These are phyloP conservation scores for Aristolochia contorta DNA, from an alignment of 164 flowering plant species.

Conservation along the genomic window DNA sequence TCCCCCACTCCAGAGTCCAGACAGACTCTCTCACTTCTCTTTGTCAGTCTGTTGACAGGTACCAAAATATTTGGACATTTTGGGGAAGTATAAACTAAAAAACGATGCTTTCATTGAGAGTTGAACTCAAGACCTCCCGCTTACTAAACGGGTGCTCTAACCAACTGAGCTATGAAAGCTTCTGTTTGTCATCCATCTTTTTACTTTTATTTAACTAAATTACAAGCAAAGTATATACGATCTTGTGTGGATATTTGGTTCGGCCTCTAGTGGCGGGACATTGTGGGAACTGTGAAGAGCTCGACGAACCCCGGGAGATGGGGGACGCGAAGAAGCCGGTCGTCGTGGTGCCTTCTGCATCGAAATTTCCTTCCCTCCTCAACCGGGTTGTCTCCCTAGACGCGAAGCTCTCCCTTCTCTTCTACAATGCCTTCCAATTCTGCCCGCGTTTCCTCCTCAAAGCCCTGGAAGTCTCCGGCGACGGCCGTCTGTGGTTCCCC, in stretches of 20 bases:
- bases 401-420: slow-evolving; percentile 37
- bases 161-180: slow-evolving; percentile 64
- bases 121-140: slow-evolving; percentile 94
- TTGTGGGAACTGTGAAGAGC: neutral
- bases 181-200: too few relatives aligned
- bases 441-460: slow-evolving; percentile 42
- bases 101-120: slow-evolving; percentile 2
- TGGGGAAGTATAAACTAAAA: too few relatives aligned
- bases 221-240: too few relatives aligned
- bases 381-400: slow-evolving; percentile 34
- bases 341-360: neutral
- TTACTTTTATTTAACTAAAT: too few relatives aligned
- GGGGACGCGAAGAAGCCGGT: neutral
- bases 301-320: neutral
- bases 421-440: slow-evolving; percentile 40
- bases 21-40: too few relatives aligned
- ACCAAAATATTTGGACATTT: too few relatives aligned
- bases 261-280: too few relatives aligned
- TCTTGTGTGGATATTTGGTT: too few relatives aligned
- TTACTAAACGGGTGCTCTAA: slow-evolving; percentile 99
- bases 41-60: too few relatives aligned
- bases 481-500: slow-evolving; percentile 67
- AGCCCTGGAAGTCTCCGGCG: slow-evolving; percentile 69
- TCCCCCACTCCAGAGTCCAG: too few relatives aligned
- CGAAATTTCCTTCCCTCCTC: slow-evolving; percentile 15